Percentiles rank a stretch among this genome's conserved stretches.
Conservation (phyloP, 371 early-diverging fungal species). For the Amoeboaphelidium occidentale region DNA sequence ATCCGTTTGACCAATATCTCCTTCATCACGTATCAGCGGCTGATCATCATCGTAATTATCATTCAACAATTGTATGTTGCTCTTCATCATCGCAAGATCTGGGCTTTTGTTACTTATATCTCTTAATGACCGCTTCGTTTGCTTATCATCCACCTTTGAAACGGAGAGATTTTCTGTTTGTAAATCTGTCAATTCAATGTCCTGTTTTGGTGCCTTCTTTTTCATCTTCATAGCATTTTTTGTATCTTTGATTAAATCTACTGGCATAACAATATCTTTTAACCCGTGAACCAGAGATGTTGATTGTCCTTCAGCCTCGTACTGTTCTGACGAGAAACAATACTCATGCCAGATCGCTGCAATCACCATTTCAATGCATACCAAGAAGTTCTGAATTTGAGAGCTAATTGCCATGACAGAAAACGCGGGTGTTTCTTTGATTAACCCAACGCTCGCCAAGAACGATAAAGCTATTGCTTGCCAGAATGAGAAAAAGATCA, state of each 20-base stretch:
- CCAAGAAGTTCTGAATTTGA: slow-evolving; percentile 26
- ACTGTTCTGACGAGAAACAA: slow-evolving; percentile 21
- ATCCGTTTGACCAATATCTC: too few species aligned
- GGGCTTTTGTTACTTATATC: too few species aligned
- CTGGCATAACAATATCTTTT: neutral
- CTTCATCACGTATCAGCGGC: too few species aligned
- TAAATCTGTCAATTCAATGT: neutral
- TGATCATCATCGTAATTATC: too few species aligned
- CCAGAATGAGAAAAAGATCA: slow-evolving; percentile 29
- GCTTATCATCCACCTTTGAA: too few species aligned
- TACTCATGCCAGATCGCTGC: slow-evolving; percentile 29
- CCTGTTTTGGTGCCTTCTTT: neutral
- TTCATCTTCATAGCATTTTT: neutral
- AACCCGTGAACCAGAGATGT: neutral
- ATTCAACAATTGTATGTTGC: too few species aligned
- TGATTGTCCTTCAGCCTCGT: slow-evolving; percentile 2
- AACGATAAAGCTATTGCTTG: slow-evolving; percentile 18
- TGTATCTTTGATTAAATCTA: neutral
- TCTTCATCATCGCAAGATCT: too few species aligned
- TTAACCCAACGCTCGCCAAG: slow-evolving; percentile 10
- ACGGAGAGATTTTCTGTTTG: too few species aligned
- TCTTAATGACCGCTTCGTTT: too few species aligned
- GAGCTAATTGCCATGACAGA: slow-evolving; percentile 21
- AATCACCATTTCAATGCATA: slow-evolving; percentile 36
- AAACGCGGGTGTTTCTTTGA: slow-evolving; percentile 19